Evolutionary conservation across 441 rosid species (phyloP).

Genomic region (Syzygium malaccense): DNA sequence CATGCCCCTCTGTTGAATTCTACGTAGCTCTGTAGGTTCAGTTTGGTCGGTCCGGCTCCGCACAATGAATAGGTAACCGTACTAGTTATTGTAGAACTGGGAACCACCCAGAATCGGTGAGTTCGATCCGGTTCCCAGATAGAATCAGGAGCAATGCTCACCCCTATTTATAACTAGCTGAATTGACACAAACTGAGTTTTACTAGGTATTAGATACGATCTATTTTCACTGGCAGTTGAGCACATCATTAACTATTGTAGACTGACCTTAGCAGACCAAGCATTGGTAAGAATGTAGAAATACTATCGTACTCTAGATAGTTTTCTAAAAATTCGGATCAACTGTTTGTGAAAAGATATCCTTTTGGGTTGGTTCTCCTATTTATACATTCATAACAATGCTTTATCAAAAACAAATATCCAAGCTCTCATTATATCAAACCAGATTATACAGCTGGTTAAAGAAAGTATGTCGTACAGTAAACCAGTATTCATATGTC

Average conservation of each 20-base stretch:
- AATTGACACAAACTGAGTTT: background rate
- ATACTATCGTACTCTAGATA: background rate
- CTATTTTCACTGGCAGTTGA: background rate
- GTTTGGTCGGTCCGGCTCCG: accelerated
- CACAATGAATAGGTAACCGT: background rate
- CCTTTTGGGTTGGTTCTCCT: background rate
- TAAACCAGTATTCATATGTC: background rate
- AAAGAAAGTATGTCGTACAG: background rate
- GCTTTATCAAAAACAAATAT: background rate
- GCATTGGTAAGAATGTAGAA: background rate
- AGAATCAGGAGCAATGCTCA: accelerated
- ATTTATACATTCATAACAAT: background rate
- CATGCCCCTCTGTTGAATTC: background rate
- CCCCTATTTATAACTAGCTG: background rate
- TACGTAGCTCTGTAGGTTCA: background rate
- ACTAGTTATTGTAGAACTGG: accelerated
- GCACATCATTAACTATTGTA: background rate
- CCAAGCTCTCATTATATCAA: background rate
- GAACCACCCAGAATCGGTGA: accelerated
- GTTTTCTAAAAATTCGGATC: background rate
- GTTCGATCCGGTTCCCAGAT: accelerated
- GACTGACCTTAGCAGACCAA: background rate
- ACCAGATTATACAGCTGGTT: background rate
- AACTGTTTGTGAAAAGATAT: background rate
- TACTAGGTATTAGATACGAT: background rate